A percentile compares a stretch with the other conserved stretches of the same genome.
phyloP scores from a whole-genome alignment of 2,329 filamentous ascomycete genomes.

The Alternaria solani region DNA sequence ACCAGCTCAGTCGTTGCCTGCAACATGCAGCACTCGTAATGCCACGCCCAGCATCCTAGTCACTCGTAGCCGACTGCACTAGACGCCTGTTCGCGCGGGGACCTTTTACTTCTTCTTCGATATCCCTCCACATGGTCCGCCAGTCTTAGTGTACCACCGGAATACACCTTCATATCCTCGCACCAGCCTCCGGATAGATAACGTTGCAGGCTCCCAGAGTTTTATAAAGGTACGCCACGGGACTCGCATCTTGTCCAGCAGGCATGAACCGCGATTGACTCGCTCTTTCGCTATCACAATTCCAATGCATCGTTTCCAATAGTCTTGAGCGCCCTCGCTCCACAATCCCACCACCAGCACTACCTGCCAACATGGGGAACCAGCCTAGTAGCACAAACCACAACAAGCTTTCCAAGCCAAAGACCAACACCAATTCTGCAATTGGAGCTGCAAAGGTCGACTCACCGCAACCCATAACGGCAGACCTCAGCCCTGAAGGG shows the following conservation, averaged over 20 bases:
- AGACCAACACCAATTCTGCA: slow-evolving; percentile 47
- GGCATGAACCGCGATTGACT: slow-evolving; percentile 17
- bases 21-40: slow-evolving; percentile 33
- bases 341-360: slow-evolving; percentile 21
- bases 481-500: slow-evolving; percentile 36
- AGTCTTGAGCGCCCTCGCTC: slow-evolving; percentile 32
- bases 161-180: slow-evolving; percentile 12
- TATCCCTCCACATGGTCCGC: slow-evolving; percentile 15
- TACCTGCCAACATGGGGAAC: slow-evolving; percentile 41
- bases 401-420: slow-evolving; percentile 48
- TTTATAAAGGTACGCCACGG: slow-evolving; percentile 25
- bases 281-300: slow-evolving; percentile 15
- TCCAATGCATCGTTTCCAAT: slow-evolving; percentile 23
- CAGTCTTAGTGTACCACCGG: slow-evolving; percentile 22
- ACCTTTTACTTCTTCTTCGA: slow-evolving; percentile 24
- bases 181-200: slow-evolving; percentile 32
- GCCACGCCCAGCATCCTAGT: slow-evolving; percentile 21
- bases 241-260: slow-evolving; percentile 18
- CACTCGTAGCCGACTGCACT: slow-evolving; percentile 24
- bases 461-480: slow-evolving; percentile 30
- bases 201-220: slow-evolving; percentile 7
- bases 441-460: slow-evolving; percentile 25
- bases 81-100: slow-evolving; percentile 25
- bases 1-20: slow-evolving; percentile 27
- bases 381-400: slow-evolving; percentile 34